These are phyloP conservation scores for Colletotrichum tamarilloi DNA, from an alignment of 2,329 filamentous ascomycete genomes.

Conservation along the genomic window DNA sequence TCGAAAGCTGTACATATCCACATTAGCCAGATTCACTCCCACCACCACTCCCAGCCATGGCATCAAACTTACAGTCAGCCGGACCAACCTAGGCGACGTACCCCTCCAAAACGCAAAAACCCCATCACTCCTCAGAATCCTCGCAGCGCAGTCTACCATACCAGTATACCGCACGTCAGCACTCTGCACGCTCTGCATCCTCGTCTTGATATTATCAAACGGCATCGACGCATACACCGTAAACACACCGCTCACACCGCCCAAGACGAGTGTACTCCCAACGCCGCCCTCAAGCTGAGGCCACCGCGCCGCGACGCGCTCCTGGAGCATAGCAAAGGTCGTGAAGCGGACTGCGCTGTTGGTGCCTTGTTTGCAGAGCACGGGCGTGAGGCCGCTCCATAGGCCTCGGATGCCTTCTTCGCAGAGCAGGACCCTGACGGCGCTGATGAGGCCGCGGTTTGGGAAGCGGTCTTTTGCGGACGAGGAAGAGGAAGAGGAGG, in stretches of 20 bases:
- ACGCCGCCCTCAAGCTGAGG: slow-evolving; percentile 6
- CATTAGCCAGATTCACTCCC: not conserved
- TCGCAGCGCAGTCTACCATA: slow-evolving; percentile 26
- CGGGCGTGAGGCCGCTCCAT: slow-evolving; percentile 8
- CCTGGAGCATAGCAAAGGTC: slow-evolving; percentile 15
- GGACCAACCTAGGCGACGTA: slow-evolving; percentile 17
- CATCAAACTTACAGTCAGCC: slow-evolving; percentile 9
- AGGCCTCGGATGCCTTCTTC: slow-evolving; percentile 13
- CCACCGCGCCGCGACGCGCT: slow-evolving; percentile 5
- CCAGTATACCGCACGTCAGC: slow-evolving; percentile 9
- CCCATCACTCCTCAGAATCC: slow-evolving; percentile 1
- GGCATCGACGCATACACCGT: slow-evolving; percentile 26
- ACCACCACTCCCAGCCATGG: not conserved
- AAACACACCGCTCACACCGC: slow-evolving; percentile 18
- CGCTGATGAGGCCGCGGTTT: not conserved
- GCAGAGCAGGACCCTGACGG: slow-evolving; percentile 1
- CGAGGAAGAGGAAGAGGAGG: not conserved
- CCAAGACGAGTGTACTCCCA: slow-evolving; percentile 7
- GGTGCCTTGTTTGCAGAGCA: slow-evolving; percentile 16
- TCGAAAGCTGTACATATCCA: slow-evolving; percentile 3
- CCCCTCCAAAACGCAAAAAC: slow-evolving; percentile 21
- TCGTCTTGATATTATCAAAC: slow-evolving; percentile 28
- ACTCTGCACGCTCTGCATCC: slow-evolving; percentile 18
- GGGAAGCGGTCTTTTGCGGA: not conserved
- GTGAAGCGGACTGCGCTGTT: slow-evolving; percentile 30